phyloP scores from a whole-genome alignment of 768 basidiomycete species.

The Lentinula detonsa region DNA sequence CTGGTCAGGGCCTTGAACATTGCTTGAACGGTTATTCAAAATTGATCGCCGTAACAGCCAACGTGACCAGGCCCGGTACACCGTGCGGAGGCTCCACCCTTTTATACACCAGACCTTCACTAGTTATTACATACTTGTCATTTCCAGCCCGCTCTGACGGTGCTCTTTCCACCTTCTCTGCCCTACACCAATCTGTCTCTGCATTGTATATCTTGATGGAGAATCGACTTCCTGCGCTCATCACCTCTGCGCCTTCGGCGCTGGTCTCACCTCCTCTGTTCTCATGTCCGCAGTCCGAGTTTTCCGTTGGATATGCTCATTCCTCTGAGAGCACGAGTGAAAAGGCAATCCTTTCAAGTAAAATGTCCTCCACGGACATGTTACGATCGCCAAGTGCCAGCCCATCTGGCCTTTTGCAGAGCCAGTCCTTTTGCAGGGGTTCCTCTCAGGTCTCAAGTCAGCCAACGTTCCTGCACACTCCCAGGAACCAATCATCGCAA shows the following conservation, averaged over 20 bases:
- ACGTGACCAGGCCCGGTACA: not conserved
- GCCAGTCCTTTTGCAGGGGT: not conserved
- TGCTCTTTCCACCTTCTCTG: conserved; percentile 10
- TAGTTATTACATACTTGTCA: not conserved
- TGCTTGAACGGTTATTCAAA: not conserved
- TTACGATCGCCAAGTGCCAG: not conserved
- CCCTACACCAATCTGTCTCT: not conserved
- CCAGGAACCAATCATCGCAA: conserved; percentile 10
- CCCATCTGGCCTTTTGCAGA: not conserved
- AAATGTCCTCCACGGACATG: not conserved
- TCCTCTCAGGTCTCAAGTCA: not conserved
- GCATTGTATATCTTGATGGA: not conserved
- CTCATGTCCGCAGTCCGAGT: conserved; percentile 5
- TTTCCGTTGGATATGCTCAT: conserved; percentile 2
- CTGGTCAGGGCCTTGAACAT: too few relatives aligned
- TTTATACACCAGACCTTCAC: not conserved
- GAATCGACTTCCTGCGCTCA: conserved; percentile 4
- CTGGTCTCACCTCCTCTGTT: conserved; percentile 6
- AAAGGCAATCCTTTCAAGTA: not conserved
- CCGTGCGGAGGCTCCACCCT: not conserved
- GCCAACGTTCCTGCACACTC: not conserved
- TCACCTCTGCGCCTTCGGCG: conserved; percentile 13
- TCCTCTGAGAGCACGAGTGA: not conserved
- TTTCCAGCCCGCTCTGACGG: not conserved
- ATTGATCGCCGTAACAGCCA: not conserved